These are phyloP conservation scores for Epicoccum sorghinum DNA, from an alignment of 2,329 filamentous ascomycete species.

Conservation along the genomic window DNA sequence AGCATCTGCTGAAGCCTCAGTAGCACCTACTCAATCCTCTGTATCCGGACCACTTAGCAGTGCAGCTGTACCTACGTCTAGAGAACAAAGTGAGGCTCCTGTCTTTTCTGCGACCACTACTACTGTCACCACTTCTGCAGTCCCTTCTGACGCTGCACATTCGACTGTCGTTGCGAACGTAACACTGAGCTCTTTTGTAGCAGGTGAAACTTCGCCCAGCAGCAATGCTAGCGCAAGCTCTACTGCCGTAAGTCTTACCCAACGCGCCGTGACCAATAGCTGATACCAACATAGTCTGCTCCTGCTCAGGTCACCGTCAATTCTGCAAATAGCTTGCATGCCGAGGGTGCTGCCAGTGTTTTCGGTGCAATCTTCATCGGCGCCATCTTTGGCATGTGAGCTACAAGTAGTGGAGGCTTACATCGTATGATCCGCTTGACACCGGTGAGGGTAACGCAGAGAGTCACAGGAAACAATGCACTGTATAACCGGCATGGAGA, in stretches of 20 bases:
- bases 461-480: too few species aligned
- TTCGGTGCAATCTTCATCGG: slow-evolving; percentile 27
- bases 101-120: slow-evolving; percentile 9
- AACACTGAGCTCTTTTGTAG: slow-evolving; percentile 10
- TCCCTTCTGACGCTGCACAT: neutral
- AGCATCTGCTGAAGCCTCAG: slow-evolving; percentile 2
- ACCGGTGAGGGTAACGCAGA: too few species aligned
- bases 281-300: slow-evolving; percentile 15
- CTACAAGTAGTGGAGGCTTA: neutral
- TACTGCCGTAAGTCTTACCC: slow-evolving; percentile 18
- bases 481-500: too few species aligned
- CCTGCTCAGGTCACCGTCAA: slow-evolving; percentile 25
- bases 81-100: slow-evolving; percentile 3
- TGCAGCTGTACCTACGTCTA: neutral
- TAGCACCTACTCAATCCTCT: slow-evolving; percentile 6
- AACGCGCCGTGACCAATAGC: neutral
- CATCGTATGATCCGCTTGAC: too few species aligned
- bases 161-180: neutral
- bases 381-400: slow-evolving; percentile 23
- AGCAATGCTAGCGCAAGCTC: slow-evolving; percentile 22
- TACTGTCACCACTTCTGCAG: neutral
- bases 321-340: slow-evolving; percentile 18
- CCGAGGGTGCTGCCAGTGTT: slow-evolving; percentile 12
- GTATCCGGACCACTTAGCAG: slow-evolving; percentile 1
- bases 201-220: slow-evolving; percentile 13